phyloP scores from a whole-genome alignment of 495 filamentous ascomycete genomes.

The Aspergillus avenaceus region DNA sequence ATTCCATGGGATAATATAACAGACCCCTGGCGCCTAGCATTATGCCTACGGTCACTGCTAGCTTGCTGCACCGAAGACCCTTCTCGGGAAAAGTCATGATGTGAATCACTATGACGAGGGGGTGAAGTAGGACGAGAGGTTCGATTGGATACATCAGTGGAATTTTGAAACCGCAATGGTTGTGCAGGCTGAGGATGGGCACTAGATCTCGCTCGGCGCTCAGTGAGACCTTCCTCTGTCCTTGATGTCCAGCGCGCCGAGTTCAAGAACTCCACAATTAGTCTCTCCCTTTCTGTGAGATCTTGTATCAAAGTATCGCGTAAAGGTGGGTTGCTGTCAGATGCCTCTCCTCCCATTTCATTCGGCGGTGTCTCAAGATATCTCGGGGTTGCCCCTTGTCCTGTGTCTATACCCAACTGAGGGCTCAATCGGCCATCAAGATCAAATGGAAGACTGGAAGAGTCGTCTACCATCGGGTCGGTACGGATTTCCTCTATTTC shows the following conservation, averaged over 20 bases:
- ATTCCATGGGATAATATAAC: constrained; percentile 40
- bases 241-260: constrained; percentile 39
- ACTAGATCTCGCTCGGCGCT: constrained; percentile 26
- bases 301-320: constrained; percentile 42
- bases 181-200: constrained; percentile 23
- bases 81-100: constrained; percentile 26
- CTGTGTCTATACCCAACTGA: constrained; percentile 23
- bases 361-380: constrained; percentile 19
- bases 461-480: constrained; percentile 33
- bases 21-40: constrained; percentile 42
- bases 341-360: constrained; percentile 15
- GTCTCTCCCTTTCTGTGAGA: constrained; percentile 52
- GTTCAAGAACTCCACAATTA: constrained; percentile 55
- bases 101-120: constrained; percentile 20
- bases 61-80: constrained; percentile 22
- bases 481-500: constrained; percentile 50
- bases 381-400: constrained; percentile 30
- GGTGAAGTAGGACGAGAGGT: constrained; percentile 36
- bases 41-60: constrained; percentile 25
- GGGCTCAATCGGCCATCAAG: constrained; percentile 14
- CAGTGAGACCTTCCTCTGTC: constrained; percentile 30
- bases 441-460: constrained; percentile 17
- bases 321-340: constrained; percentile 25
- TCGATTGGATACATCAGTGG: constrained; percentile 39
- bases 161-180: constrained; percentile 32